A percentile compares a stretch with the other conserved stretches of the same genome.
These are phyloP conservation scores for Alternaria incomplexa DNA, from an alignment of 2,329 filamentous ascomycete species.

Conservation along the genomic window DNA sequence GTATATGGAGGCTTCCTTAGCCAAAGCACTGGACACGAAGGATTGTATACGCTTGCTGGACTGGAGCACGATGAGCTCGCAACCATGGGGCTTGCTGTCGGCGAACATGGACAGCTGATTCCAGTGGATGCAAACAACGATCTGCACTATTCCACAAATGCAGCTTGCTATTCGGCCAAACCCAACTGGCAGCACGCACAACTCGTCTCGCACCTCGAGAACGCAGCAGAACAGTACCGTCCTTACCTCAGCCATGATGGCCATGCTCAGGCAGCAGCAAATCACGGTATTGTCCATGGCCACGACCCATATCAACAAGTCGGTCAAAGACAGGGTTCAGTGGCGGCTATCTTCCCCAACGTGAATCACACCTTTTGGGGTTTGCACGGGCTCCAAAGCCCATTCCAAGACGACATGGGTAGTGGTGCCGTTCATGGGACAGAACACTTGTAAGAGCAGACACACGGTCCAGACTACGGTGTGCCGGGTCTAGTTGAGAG, in stretches of 20 bases:
- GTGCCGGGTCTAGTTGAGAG: conserved; percentile 30
- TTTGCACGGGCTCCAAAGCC: conserved; percentile 34
- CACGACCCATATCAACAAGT: background rate
- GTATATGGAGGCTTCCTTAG: conserved; percentile 24
- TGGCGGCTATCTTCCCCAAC: conserved; percentile 19
- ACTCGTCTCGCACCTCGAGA: conserved; percentile 30
- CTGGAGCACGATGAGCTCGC: conserved; percentile 26
- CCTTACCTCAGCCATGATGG: background rate
- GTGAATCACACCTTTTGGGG: conserved; percentile 30
- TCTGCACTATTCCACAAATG: conserved; percentile 4
- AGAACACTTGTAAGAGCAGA: background rate
- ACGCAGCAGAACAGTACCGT: conserved; percentile 27
- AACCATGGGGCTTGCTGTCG: conserved; percentile 17
- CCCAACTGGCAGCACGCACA: conserved; percentile 28
- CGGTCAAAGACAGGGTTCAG: conserved; percentile 10
- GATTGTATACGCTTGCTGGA: conserved; percentile 15
- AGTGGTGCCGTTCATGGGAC: conserved; percentile 16
- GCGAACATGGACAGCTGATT: conserved; percentile 19
- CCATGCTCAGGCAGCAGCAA: background rate
- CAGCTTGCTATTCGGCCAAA: conserved; percentile 30
- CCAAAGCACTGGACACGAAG: background rate
- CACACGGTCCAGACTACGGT: conserved; percentile 14
- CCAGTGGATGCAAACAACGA: conserved; percentile 9
- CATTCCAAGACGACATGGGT: conserved; percentile 35
- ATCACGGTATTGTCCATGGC: background rate